Percentiles rank a stretch among this genome's conserved stretches.
These are phyloP conservation scores for Linderniella brevidens DNA, from an alignment of 257 asterid species.

Conservation along the genomic window DNA sequence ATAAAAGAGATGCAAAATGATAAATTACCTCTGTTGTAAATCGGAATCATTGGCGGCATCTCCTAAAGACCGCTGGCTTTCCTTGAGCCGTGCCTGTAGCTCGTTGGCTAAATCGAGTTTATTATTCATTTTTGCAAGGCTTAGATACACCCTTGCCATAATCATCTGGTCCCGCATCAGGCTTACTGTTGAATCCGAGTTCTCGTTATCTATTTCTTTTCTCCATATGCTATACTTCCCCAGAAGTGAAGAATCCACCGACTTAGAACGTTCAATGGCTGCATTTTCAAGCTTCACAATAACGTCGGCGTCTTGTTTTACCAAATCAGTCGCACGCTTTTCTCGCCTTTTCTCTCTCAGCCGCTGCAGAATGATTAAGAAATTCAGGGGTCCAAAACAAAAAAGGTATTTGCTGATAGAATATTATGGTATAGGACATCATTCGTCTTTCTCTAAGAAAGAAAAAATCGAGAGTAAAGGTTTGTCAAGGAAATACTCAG, in stretches of 20 bases:
- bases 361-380: conserved; percentile 40
- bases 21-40: conserved; percentile 49
- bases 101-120: conserved; percentile 55
- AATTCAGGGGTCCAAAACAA: conserved; percentile 3
- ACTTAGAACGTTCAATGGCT: conserved; percentile 83
- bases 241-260: conserved; percentile 83
- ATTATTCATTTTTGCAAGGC: conserved; percentile 68
- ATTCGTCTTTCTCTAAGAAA: conserved; percentile 8
- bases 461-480: too few species aligned
- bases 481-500: too few species aligned
- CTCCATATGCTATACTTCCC: conserved; percentile 96
- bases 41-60: conserved; percentile 72
- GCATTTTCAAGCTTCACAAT: conserved; percentile 79
- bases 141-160: conserved; percentile 81
- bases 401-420: too few species aligned
- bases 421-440: conserved; percentile 6
- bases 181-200: conserved; percentile 75
- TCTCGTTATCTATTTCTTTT: conserved; percentile 79
- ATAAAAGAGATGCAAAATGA: conserved; percentile 5
- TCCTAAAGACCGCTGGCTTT: conserved; percentile 82
- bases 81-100: conserved; percentile 66
- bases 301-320: conserved; percentile 71
- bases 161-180: conserved; percentile 90
- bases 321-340: conserved; percentile 71
- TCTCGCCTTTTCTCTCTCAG: conserved; percentile 67